Conservation (phyloP, 768 basidiomycete species). For the Hemileccinum rubropunctum region DNA sequence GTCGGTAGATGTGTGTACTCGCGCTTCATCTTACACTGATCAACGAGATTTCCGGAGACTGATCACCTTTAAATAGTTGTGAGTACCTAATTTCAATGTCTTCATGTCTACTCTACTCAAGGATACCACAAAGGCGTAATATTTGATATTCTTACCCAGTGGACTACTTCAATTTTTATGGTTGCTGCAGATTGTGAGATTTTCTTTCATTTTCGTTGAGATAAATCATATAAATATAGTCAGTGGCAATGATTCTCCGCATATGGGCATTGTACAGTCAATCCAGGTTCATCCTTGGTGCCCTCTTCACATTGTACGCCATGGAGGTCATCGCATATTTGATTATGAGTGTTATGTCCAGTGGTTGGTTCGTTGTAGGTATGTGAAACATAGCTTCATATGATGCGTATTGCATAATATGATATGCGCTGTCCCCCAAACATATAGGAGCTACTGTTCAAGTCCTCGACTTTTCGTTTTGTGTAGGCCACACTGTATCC, state of each 20-base stretch:
- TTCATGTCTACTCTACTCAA: background rate
- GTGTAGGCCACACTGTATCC: background rate
- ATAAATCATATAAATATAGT: background rate
- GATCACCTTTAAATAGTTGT: background rate
- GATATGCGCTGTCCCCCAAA: background rate
- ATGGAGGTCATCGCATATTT: background rate
- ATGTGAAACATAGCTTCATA: background rate
- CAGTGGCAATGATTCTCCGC: conserved; percentile 1
- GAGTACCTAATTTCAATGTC: background rate
- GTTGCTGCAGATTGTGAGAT: background rate
- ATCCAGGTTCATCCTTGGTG: background rate
- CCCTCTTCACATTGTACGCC: background rate
- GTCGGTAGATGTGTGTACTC: background rate
- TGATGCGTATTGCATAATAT: background rate
- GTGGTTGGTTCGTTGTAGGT: background rate
- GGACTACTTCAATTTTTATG: background rate
- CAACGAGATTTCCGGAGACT: background rate
- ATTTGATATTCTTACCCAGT: background rate
- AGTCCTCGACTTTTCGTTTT: background rate
- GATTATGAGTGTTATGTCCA: background rate
- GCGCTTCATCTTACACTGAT: background rate
- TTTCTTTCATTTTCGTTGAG: too few species aligned
- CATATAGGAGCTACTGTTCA: background rate
- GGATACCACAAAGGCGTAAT: background rate
- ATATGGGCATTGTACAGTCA: background rate